Base-by-base conservation (phyloP, 139 green algal species). In the Tetradesmus lagerheimii region DNA sequence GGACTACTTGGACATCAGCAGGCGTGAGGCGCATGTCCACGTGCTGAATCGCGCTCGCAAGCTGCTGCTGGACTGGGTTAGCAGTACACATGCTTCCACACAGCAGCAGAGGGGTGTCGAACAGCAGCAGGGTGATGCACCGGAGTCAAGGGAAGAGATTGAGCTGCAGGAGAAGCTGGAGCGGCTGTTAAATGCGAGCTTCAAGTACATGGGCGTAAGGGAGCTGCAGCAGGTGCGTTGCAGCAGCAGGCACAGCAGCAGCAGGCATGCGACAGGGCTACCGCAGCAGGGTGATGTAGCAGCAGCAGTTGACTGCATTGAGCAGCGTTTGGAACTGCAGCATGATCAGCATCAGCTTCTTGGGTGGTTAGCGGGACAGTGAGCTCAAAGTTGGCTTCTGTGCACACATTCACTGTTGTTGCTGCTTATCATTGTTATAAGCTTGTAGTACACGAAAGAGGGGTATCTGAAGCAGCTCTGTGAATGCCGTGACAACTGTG, bases 1-100 rank as follows among this genome's bases (percentile, higher is more conserved):
- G 6, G 95, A 98, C 90, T 92, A 96, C 43, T 90, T 98, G 20
- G 94, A 93, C 6, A n/a, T 95, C 8, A 86, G 83, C 16, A 91
- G 93, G 79, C 89, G 86, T 23, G 94, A 98, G 38, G 89, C 93
- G 9, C 95, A 97, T 87, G 39, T 91, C 29, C 81, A 91, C 34
- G 89, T 98, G 62, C 92, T 97, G 47, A 85, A 93, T 62, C 80
- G 78, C 23, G 94, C 95, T 9, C 93, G 90, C 20, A 45, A 89
- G 29, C 84, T 91, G 82, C 94, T 98, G 84, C 91, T 97, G n/a
- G 43, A 57, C 12, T 90, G 53, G 39, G 53, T 94, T 76, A 50
- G 53, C 77, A 47, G 34, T 80, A 57, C n/a, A 38, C 45, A 75
- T 80, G 79, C 50, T 62, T 87, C 47, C 77, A 91, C 87, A 85